Evolutionary conservation across 495 filamentous ascomycete species (phyloP).

Genomic region (Poronia punctata): DNA sequence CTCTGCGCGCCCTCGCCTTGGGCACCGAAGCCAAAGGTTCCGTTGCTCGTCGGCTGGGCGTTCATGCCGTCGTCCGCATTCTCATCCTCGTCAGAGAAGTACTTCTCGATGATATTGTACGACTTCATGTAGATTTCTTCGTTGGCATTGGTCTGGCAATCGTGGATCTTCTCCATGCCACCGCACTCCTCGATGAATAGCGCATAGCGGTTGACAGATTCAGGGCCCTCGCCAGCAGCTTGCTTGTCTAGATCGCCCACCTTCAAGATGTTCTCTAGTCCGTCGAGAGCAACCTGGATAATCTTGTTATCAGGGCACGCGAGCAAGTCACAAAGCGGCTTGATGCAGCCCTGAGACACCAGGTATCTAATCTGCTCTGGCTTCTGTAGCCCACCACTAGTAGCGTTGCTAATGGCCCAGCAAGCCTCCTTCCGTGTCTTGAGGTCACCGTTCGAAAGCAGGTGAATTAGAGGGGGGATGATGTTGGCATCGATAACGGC

Average conservation of each 20-base stretch:
- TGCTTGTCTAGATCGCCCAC: conserved; percentile 99
- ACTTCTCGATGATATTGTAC: conserved; percentile 99
- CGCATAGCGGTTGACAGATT: conserved; percentile 90
- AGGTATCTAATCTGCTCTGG: conserved; percentile 97
- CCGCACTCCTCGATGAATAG: conserved; percentile 98
- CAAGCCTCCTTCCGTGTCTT: conserved; percentile 99
- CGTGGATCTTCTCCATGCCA: conserved; percentile 99
- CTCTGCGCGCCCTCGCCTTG: conserved; percentile 55
- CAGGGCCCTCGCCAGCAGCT: conserved; percentile 60
- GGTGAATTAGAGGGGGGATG: conserved; percentile 90
- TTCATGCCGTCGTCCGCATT: conserved; percentile 59
- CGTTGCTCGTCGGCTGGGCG: conserved; percentile 52
- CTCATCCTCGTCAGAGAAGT: conserved; percentile 98
- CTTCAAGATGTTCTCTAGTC: conserved; percentile 98
- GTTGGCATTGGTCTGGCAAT: conserved; percentile 99
- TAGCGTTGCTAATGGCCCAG: conserved; percentile 99
- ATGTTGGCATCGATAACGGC: conserved; percentile 95
- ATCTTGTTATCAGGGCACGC: conserved; percentile 99
- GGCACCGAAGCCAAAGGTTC: conserved; percentile 79
- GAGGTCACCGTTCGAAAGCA: conserved; percentile 92
- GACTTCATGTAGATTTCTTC: conserved; percentile 99
- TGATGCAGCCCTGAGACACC: conserved; percentile 89
- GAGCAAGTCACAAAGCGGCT: conserved; percentile 92
- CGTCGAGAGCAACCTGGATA: conserved; percentile 97
- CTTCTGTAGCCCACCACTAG: conserved; percentile 95